These are phyloP conservation scores for Phylloporus rhodoxanthus DNA, from an alignment of 768 basidiomycete genomes.

Conservation along the genomic window DNA sequence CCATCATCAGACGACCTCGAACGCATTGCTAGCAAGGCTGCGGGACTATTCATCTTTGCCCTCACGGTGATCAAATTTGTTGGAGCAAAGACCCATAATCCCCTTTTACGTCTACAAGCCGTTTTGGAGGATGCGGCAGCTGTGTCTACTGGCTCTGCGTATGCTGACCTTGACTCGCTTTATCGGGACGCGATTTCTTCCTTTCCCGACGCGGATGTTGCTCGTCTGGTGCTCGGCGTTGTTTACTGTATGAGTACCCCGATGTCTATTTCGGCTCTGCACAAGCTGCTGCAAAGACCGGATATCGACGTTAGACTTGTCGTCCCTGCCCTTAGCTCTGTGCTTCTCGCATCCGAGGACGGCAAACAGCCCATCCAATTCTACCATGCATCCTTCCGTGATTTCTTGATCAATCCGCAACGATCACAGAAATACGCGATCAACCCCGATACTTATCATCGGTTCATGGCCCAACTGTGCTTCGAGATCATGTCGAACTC, in stretches of 20 bases:
- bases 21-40: conserved; percentile 13
- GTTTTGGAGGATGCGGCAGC: conserved; percentile 7
- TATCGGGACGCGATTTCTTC: conserved; percentile 18
- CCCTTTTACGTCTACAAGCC: conserved; percentile 10
- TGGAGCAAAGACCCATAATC: conserved; percentile 12
- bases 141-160: conserved; percentile 7
- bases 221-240: conserved; percentile 16
- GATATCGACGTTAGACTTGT: conserved; percentile 14
- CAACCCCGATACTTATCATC: conserved; percentile 11
- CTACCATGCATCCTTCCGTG: conserved; percentile 20
- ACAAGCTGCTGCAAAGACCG: conserved; percentile 10
- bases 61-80: conserved; percentile 27
- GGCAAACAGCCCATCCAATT: conserved; percentile 17
- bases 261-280: conserved; percentile 9
- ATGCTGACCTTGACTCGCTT: conserved; percentile 15
- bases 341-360: conserved; percentile 18
- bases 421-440: conserved; percentile 15
- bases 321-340: conserved; percentile 13
- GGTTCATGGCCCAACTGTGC: conserved; percentile 17
- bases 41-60: conserved; percentile 27
- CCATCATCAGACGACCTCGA: conserved; percentile 20
- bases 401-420: conserved; percentile 14
- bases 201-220: conserved; percentile 14
- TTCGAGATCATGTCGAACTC: conserved; percentile 15
- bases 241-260: conserved; percentile 13